Percentiles rank a stretch among this genome's conserved stretches.
Conservation (phyloP, 257 asterid species). For the Nicotiana sylvestris region DNA sequence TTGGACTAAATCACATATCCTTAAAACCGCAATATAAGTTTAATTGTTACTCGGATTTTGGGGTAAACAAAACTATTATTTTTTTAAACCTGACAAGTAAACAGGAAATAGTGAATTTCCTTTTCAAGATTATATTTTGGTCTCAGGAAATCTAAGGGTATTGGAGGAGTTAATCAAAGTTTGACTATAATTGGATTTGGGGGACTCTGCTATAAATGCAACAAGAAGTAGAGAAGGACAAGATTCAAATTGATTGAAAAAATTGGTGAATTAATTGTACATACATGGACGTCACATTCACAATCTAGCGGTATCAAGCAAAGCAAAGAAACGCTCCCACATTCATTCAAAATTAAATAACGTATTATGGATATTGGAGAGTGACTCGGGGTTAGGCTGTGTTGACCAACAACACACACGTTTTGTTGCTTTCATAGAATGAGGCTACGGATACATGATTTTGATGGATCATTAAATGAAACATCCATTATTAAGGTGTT, state of each 20-base stretch:
- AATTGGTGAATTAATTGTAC: not conserved
- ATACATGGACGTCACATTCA: not conserved
- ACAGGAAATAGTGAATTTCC: too few species aligned
- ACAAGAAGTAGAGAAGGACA: not conserved
- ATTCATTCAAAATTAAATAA: not conserved
- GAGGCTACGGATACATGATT: not conserved
- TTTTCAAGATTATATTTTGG: too few species aligned
- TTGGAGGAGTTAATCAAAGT: not conserved
- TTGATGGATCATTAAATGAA: conserved; percentile 18
- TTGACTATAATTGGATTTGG: not conserved
- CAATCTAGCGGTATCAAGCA: not conserved
- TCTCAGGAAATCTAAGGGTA: not conserved
- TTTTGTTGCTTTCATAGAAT: not conserved
- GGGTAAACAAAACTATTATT: too few species aligned
- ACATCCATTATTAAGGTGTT: conserved; percentile 27
- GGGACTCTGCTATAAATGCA: not conserved
- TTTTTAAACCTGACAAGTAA: too few species aligned
- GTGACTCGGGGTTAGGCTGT: not conserved
- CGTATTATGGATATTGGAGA: not conserved
- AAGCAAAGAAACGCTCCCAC: not conserved
- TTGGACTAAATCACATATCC: too few species aligned
- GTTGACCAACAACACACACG: not conserved
- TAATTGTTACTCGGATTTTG: too few species aligned
- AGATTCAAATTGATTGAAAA: not conserved
- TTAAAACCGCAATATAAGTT: too few species aligned